Base-by-base conservation (phyloP, 768 basidiomycete genomes). In the Rubroboletus satanas region DNA sequence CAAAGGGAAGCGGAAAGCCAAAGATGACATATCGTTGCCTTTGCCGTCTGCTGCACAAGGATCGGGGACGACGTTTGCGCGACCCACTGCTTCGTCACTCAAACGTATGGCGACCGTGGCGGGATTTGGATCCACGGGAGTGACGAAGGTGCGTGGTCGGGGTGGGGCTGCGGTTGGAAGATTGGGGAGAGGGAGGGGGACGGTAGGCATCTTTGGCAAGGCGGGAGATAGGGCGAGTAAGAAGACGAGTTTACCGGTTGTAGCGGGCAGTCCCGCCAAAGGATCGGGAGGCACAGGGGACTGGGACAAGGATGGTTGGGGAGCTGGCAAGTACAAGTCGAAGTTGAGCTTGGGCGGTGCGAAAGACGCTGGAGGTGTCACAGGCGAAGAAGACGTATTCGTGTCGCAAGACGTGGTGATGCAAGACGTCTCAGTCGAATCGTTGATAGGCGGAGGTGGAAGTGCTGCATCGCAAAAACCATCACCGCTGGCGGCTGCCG, bases 261-360 rank as follows among this genome's bases (percentile, higher is more conserved):
- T 80, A 7, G 66, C 65, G 49, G 80, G 71, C 5, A 80, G 78
- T 54, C 78, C 79, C 3, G 75, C 76, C 52, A 80, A 81, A 57
- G 75, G 69, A 11, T 67, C 66, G 31, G 60, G 56, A 4, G 32
- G 18, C 4, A 44, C 26, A 7, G 53, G 17, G 17, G 36, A 45
- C 29, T 44, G 44, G 7, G 53, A 50, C 7, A 47, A 28, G 28
- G 46, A 28, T 41, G 45, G 17, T 21, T 23, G 7, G 29, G 52
- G 26, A 44, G n/a, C 9, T 21, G 49, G 28, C 39, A 42, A 28
- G 38, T 32, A 21, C 38, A 12, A 29, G 28, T 35, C 32, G 21
- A 29, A 38, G 2, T 36, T 31, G 31, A 35, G 28, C 38, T 23
- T 45, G 46, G 33, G 12, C 2, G 29, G 28, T 18, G 26, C 23